Evolutionary conservation across 2,329 filamentous ascomycete species (phyloP), one percentile per base, ranked within the genome.

Genomic region (Aspergillus floridensis): DNA sequence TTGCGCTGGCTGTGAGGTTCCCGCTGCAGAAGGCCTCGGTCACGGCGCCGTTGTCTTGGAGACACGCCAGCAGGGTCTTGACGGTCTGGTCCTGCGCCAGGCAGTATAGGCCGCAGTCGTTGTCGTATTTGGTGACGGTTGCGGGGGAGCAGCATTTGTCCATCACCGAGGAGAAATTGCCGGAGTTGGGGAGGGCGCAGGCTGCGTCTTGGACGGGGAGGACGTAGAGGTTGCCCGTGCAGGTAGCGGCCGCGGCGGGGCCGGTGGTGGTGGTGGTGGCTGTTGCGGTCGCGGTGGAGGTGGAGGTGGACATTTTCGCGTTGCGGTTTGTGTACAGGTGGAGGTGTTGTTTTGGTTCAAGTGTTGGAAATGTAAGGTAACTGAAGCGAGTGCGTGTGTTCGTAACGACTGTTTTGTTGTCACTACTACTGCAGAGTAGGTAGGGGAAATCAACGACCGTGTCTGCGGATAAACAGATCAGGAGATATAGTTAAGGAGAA

Each of bases 91-190:
- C 76, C 46, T 72, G 68, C 0, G 77, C 79, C 16, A 79, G 77
- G 65, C 81, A 84, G 79, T 83, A 84, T 60, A 82, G 65, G 16
- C 78, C 80, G 73, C 82, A 84, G 66, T 76, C 70, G 67, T 77
- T 65, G 66, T 79, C 73, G 77, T 82, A 83, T 63, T 71, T 71
- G 52, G 78, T 69, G 29, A 82, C 73, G 22, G 76, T 68, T 55
- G 80, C 78, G 10, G 72, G 63, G 11, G 74, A 72, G 66, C 81
- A 84, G 77, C 81, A 84, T 22, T 70, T 64, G 46, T 72, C 59
- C 74, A 82, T 77, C 60, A 79, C 72, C 41, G 76, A 71, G 54
- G 77, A 74, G 71, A 79, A 70, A 63, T 80, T 79, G 5, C 70
- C 68, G 61, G 68, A 70, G 59, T 71, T 71, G 26, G 75, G 68